Evolutionary conservation across 495 filamentous ascomycete species (phyloP).

Genomic region (Penicillium canariense): DNA sequence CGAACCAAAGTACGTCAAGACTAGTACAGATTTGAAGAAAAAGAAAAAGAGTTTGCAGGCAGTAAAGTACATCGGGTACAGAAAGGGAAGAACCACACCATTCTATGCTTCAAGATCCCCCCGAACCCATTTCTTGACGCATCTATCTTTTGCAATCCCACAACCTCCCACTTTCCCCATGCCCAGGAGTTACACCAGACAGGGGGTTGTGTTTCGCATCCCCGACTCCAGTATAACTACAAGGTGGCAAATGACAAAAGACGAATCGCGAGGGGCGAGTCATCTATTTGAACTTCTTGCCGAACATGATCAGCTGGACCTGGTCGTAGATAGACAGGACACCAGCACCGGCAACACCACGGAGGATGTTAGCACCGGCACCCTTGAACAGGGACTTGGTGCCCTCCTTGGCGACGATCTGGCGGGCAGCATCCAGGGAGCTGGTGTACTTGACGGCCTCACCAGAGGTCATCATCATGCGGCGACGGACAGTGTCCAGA

Average conservation of each 20-base stretch:
- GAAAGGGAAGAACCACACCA: slow-evolving; percentile 44
- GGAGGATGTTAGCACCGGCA: slow-evolving; percentile 99
- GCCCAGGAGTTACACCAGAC: slow-evolving; percentile 27
- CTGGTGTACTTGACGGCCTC: slow-evolving; percentile 98
- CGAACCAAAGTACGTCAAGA: slow-evolving; percentile 8
- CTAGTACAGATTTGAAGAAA: slow-evolving; percentile 44
- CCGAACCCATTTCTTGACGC: slow-evolving; percentile 41
- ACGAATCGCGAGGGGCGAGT: slow-evolving; percentile 25
- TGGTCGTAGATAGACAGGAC: slow-evolving; percentile 99
- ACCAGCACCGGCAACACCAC: slow-evolving; percentile 99
- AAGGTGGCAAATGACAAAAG: slow-evolving; percentile 13
- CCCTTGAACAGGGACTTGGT: slow-evolving; percentile 99
- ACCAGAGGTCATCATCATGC: slow-evolving; percentile 99
- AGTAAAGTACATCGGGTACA: slow-evolving; percentile 58
- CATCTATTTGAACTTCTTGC: slow-evolving; percentile 95
- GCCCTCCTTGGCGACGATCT: slow-evolving; percentile 97
- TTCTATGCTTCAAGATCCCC: slow-evolving; percentile 48
- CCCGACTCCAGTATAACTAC: slow-evolving; percentile 38
- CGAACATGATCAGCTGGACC: slow-evolving; percentile 97
- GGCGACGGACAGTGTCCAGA: slow-evolving; percentile 98
- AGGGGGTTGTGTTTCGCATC: slow-evolving; percentile 18
- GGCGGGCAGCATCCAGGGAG: slow-evolving; percentile 87
- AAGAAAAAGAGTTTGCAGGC: slow-evolving; percentile 51
- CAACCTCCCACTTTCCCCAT: slow-evolving; percentile 26
- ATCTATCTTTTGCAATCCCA: slow-evolving; percentile 51